Evolutionary conservation across 441 rosid genomes (phyloP).

Genomic region (Capsella rubella): DNA sequence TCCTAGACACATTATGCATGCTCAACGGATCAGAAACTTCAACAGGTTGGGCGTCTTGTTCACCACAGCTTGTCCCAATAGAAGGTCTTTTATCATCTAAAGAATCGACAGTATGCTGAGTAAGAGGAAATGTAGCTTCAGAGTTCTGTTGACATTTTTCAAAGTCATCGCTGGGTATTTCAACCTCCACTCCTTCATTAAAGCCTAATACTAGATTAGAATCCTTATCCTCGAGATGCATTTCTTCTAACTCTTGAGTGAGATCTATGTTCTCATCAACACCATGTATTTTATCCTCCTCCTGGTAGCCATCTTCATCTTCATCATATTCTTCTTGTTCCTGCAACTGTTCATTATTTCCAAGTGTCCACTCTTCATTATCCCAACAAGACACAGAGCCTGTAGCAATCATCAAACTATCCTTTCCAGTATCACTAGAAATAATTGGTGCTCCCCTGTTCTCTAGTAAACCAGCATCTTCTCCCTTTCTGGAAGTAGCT

Average conservation of each 20-base stretch:
- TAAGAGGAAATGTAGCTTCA: conserved; percentile 51
- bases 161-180: conserved; percentile 77
- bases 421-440: conserved; percentile 55
- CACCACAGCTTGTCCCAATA: conserved; percentile 50
- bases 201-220: conserved; percentile 82
- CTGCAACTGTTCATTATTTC: conserved; percentile 66
- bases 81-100: conserved; percentile 53
- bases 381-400: conserved; percentile 68
- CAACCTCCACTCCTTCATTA: conserved; percentile 91
- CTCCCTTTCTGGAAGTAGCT: conserved; percentile 54
- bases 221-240: conserved; percentile 67
- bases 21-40: conserved; percentile 47
- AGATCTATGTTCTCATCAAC: conserved; percentile 71
- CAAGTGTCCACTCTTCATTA: conserved; percentile 89
- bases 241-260: conserved; percentile 61
- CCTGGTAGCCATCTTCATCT: conserved; percentile 87
- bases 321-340: conserved; percentile 98
- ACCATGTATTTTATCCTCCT: conserved; percentile 80
- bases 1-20: conserved; percentile 53
- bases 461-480: conserved; percentile 49
- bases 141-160: conserved; percentile 66
- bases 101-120: conserved; percentile 50
- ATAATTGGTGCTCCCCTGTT: conserved; percentile 51
- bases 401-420: conserved; percentile 56
- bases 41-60: conserved; percentile 48